Percentiles rank a stretch among this genome's conserved stretches.
Conservation (phyloP, 2,329 filamentous ascomycete species). For the Sporothrix protearum region DNA sequence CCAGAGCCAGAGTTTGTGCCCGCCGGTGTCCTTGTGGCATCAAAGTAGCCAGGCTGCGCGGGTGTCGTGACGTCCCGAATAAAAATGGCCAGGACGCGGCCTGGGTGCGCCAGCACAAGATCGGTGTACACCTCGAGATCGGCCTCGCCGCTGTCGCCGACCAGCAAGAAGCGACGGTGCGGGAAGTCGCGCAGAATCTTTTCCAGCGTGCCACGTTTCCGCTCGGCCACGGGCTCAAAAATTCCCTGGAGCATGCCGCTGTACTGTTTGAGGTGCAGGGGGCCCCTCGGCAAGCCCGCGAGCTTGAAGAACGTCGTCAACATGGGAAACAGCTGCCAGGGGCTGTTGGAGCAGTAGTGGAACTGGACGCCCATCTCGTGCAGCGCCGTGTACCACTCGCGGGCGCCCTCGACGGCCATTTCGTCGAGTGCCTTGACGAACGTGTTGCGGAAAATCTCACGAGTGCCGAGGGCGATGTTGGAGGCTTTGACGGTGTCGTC, state of each 20-base stretch:
- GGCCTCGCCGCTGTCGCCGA: slow-evolving; percentile 94
- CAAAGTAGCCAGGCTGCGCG: slow-evolving; percentile 71
- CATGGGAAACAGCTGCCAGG: slow-evolving; percentile 94
- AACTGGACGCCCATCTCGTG: slow-evolving; percentile 77
- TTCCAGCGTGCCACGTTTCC: slow-evolving; percentile 85
- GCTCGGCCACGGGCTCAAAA: slow-evolving; percentile 92
- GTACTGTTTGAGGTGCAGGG: slow-evolving; percentile 94
- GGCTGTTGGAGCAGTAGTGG: slow-evolving; percentile 98
- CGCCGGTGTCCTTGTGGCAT: slow-evolving; percentile 42
- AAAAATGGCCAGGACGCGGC: slow-evolving; percentile 79
- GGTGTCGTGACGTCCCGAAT: slow-evolving; percentile 93
- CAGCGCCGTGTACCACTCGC: slow-evolving; percentile 81
- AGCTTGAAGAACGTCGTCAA: slow-evolving; percentile 79
- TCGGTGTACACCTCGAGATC: slow-evolving; percentile 97
- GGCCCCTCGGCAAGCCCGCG: slow-evolving; percentile 78
- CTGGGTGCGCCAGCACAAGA: slow-evolving; percentile 77
- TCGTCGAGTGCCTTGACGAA: slow-evolving; percentile 84
- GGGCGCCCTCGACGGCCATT: slow-evolving; percentile 79
- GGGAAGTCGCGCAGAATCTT: slow-evolving; percentile 87
- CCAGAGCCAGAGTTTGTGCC: neutral
- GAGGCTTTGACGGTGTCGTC: slow-evolving; percentile 97
- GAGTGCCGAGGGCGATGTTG: slow-evolving; percentile 78
- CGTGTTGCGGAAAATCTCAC: slow-evolving; percentile 94
- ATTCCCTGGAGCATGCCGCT: slow-evolving; percentile 96
- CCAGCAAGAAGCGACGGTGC: slow-evolving; percentile 79